phyloP scores from a whole-genome alignment of 768 basidiomycete species.

The Lyophyllum decastes region DNA sequence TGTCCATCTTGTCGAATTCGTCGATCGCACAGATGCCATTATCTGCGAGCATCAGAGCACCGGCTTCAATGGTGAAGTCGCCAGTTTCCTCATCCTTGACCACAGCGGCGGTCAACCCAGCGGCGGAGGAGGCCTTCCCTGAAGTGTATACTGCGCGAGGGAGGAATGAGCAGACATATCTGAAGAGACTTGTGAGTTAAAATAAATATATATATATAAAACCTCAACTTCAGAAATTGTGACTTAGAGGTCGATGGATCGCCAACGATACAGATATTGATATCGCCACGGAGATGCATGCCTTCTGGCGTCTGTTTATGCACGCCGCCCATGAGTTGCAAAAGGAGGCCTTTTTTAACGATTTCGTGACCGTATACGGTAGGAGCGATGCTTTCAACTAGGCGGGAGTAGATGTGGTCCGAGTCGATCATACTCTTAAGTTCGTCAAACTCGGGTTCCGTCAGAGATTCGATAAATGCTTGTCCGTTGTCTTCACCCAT shows the following conservation, averaged over 20 bases:
- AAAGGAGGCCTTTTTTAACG: constrained; percentile 94
- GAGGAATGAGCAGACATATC: constrained; percentile 97
- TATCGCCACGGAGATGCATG: constrained; percentile 97
- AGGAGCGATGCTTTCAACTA: constrained; percentile 94
- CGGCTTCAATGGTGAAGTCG: constrained; percentile 99
- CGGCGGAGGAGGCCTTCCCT: constrained; percentile 98
- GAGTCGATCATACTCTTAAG: constrained; percentile 92
- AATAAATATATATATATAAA: not conserved
- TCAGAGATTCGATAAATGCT: constrained; percentile 86
- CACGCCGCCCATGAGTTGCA: constrained; percentile 98
- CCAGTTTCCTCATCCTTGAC: constrained; percentile 99
- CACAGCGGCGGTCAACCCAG: constrained; percentile 97
- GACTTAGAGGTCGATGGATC: constrained; percentile 98
- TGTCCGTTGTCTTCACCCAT: constrained; percentile 76
- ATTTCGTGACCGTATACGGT: constrained; percentile 99
- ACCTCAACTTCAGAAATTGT: constrained; percentile 91
- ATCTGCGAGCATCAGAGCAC: constrained; percentile 98
- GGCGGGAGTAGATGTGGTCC: constrained; percentile 91
- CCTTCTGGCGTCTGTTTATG: constrained; percentile 96
- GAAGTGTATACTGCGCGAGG: constrained; percentile 98
- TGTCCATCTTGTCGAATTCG: constrained; percentile 99
- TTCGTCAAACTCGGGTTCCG: constrained; percentile 93
- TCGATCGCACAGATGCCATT: constrained; percentile 99
- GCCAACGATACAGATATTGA: constrained; percentile 97
- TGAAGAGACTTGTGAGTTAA: constrained; percentile 28